Evolutionary conservation across 345 rosid species (phyloP), one percentile per base, ranked within the genome.

Genomic region (Anacardium occidentale): DNA sequence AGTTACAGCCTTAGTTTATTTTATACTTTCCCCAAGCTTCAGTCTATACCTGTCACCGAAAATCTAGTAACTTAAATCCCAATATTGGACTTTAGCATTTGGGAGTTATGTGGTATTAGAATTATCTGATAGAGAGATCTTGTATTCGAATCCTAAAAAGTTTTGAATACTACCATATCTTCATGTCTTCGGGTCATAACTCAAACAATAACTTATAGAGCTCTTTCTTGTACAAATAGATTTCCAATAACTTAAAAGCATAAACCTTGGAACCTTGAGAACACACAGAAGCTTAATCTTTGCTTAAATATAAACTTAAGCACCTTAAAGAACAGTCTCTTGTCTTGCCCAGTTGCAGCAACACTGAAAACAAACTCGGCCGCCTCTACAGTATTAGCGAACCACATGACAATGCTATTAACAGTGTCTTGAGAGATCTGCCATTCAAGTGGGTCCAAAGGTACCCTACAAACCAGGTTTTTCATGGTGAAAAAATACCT

Each of bases 341-440:
- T 94, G 83, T 94, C 98, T 62, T 94, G 98, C 58, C 98, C 98
- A 64, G 98, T 90, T 44, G 98, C 98, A 22, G 98, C 98, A 71
- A 94, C 98, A 76, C 98, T 88, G 64, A 92, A 81, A 62, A 94
- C 98, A 21, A 94, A 91, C 80, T 94, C 98, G 5, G 98, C 91
- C 4, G 97, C 98, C 26, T 97, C 98, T 8, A 94, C 77, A 12
- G 97, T 94, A 82, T 94, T 94, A 74, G 98, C 98, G 21, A 94
- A 84, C 80, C 92, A 85, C 0, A 93, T 97, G 65, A 89, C 83
- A 15, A 90, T 83, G 74, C 74, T 80, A 69, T 89, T 88, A 18
- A 97, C 98, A 10, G 97, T 84, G 70, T 94, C 98, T 80, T 90
- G 98, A 29, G 98, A 94, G 56, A 94, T 89, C 84, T 94, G 97